Evolutionary conservation across 2,329 filamentous ascomycete species (phyloP).

Genomic region (Orbilia quercus): DNA sequence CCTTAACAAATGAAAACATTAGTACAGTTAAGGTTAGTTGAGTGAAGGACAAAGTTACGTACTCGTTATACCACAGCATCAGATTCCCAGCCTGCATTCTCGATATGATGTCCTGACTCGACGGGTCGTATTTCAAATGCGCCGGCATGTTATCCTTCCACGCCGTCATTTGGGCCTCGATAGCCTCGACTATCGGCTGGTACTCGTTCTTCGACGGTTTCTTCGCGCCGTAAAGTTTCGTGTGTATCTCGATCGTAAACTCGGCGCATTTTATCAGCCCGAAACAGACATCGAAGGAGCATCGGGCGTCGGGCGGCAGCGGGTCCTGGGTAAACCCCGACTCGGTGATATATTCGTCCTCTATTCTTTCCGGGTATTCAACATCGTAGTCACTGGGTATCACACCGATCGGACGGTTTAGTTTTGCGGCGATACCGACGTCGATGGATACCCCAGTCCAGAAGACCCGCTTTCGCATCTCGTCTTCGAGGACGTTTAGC

Average conservation of each 20-base stretch:
- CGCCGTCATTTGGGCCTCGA: slow-evolving; percentile 73
- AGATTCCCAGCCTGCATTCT: slow-evolving; percentile 69
- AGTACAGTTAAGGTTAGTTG: slow-evolving; percentile 6
- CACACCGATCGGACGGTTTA: slow-evolving; percentile 81
- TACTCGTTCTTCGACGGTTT: slow-evolving; percentile 72
- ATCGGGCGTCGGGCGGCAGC: slow-evolving; percentile 68
- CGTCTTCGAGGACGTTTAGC: slow-evolving; percentile 72
- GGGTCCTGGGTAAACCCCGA: slow-evolving; percentile 69
- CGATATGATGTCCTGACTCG: slow-evolving; percentile 63
- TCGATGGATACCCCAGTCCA: slow-evolving; percentile 77
- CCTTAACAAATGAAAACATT: slow-evolving; percentile 28
- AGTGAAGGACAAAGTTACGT: slow-evolving; percentile 25
- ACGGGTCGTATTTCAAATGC: slow-evolving; percentile 67
- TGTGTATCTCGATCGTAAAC: slow-evolving; percentile 78
- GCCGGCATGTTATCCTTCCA: slow-evolving; percentile 75
- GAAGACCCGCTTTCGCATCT: slow-evolving; percentile 81
- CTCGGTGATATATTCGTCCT: slow-evolving; percentile 77
- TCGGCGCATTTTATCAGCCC: slow-evolving; percentile 69
- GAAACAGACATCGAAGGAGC: slow-evolving; percentile 71
- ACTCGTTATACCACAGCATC: slow-evolving; percentile 69
- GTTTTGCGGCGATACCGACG: slow-evolving; percentile 77
- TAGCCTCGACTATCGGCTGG: slow-evolving; percentile 70
- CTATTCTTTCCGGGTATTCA: slow-evolving; percentile 77
- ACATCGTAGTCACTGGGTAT: slow-evolving; percentile 80
- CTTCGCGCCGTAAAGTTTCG: slow-evolving; percentile 78